These are phyloP conservation scores for Phytophthora syringae DNA, from an alignment of 352 stramenopile genomes.

Conservation along the genomic window DNA sequence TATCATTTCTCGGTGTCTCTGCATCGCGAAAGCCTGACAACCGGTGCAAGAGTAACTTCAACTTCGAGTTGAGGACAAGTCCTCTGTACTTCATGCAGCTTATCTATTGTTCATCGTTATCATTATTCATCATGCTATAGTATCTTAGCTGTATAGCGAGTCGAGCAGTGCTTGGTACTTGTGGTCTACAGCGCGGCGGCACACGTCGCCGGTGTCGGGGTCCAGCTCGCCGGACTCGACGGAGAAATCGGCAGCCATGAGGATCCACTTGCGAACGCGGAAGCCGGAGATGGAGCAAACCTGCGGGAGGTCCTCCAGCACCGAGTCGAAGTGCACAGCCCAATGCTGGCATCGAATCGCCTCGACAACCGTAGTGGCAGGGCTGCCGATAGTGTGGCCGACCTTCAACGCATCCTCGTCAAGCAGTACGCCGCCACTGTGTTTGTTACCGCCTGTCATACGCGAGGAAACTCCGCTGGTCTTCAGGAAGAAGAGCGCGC, in stretches of 20 bases:
- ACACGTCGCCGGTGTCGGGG: constrained; percentile 63
- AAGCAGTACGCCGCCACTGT: constrained; percentile 27
- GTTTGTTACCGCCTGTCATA: constrained; percentile 22
- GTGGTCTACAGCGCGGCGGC: constrained; percentile 63
- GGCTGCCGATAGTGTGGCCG: constrained; percentile 39
- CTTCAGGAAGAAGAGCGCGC: constrained; percentile 83
- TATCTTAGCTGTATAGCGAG: constrained; percentile 72
- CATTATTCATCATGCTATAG: constrained; percentile 29
- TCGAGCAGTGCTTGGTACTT: constrained; percentile 83
- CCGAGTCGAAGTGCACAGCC: constrained; percentile 77
- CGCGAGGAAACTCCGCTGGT: constrained; percentile 34
- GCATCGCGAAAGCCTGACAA: too few relatives aligned
- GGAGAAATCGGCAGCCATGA: constrained; percentile 73
- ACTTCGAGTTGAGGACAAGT: constrained; percentile 8
- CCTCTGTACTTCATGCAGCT: background rate
- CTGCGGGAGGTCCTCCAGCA: constrained; percentile 57
- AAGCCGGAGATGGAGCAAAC: constrained; percentile 65
- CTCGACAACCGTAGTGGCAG: constrained; percentile 59
- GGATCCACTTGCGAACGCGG: constrained; percentile 80
- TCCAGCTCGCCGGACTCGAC: constrained; percentile 79
- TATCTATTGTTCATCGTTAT: constrained; percentile 36
- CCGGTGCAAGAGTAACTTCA: constrained; percentile 19
- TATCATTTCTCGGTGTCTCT: constrained; percentile 5
- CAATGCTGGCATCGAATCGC: constrained; percentile 74
- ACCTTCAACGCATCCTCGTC: constrained; percentile 60